Evolutionary conservation across 2,329 filamentous ascomycete genomes (phyloP).

Genomic region (Cercospora sojina): DNA sequence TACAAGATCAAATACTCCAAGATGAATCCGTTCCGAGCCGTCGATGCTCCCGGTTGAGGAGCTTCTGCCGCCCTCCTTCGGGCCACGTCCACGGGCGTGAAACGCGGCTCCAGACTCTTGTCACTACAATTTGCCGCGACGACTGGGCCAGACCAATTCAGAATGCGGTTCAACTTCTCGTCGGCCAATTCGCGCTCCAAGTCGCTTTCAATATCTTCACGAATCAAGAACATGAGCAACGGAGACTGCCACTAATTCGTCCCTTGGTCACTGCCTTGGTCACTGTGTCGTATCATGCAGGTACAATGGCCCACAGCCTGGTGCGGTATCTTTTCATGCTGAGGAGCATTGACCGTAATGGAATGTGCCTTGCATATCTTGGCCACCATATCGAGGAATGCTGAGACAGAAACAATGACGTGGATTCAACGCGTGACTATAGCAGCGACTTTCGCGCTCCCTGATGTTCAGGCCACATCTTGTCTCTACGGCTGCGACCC

Average conservation of each 20-base stretch:
- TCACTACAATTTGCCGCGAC: neutral
- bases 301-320: neutral
- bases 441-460: neutral
- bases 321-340: neutral
- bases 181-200: neutral
- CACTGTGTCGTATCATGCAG: neutral
- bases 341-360: neutral
- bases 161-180: neutral
- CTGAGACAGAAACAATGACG: constrained; percentile 11
- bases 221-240: neutral
- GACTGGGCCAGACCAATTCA: neutral
- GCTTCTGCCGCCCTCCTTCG: neutral
- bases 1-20: neutral
- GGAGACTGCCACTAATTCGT: neutral
- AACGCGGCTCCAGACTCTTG: neutral
- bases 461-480: neutral
- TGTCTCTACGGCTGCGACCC: neutral
- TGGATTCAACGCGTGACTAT: neutral
- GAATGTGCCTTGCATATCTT: constrained; percentile 11
- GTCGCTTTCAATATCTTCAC: neutral
- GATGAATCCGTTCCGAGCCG: neutral
- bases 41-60: neutral
- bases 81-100: neutral
- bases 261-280: neutral
- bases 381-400: constrained; percentile 4